These are phyloP conservation scores for Xerocomus brunneocitrinus DNA, from an alignment of 768 basidiomycete species.

Conservation along the genomic window DNA sequence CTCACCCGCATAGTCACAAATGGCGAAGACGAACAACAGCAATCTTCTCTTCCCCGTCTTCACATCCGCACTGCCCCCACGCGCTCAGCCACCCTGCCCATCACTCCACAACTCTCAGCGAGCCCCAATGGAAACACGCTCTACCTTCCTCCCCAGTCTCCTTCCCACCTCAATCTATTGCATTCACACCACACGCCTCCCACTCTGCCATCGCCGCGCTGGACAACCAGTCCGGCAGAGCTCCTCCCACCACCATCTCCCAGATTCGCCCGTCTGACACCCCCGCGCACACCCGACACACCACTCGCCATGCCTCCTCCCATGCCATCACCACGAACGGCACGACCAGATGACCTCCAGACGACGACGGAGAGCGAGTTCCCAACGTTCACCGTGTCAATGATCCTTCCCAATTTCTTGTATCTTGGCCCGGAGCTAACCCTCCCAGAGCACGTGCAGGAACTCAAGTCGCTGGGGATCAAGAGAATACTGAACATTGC, in stretches of 20 bases:
- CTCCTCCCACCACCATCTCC: conserved; percentile 36
- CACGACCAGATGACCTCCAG: conserved; percentile 46
- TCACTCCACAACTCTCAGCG: conserved; percentile 26
- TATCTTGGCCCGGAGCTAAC: conserved; percentile 89
- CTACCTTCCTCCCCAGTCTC: conserved; percentile 40
- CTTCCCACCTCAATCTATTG: conserved; percentile 56
- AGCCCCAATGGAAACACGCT: conserved; percentile 19
- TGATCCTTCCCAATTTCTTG: conserved; percentile 86
- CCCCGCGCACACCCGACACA: conserved; percentile 38
- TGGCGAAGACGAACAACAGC: conserved; percentile 41
- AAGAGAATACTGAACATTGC: conserved; percentile 90
- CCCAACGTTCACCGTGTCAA: conserved; percentile 76
- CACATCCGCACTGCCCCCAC: conserved; percentile 56
- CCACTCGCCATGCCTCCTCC: conserved; percentile 27
- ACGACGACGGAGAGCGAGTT: conserved; percentile 42
- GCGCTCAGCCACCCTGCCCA: conserved; percentile 58
- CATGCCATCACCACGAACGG: conserved; percentile 55
- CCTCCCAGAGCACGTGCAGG: conserved; percentile 64
- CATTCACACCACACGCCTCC: conserved; percentile 60
- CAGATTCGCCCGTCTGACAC: conserved; percentile 23
- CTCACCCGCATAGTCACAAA: conserved; percentile 60
- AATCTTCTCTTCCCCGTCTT: conserved; percentile 48
- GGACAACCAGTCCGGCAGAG: conserved; percentile 33
- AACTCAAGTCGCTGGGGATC: conserved; percentile 71
- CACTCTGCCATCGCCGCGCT: conserved; percentile 39